These are phyloP conservation scores for Apiotrichum gamsii DNA, from an alignment of 1,284 basidiomycete species.

Conservation along the genomic window DNA sequence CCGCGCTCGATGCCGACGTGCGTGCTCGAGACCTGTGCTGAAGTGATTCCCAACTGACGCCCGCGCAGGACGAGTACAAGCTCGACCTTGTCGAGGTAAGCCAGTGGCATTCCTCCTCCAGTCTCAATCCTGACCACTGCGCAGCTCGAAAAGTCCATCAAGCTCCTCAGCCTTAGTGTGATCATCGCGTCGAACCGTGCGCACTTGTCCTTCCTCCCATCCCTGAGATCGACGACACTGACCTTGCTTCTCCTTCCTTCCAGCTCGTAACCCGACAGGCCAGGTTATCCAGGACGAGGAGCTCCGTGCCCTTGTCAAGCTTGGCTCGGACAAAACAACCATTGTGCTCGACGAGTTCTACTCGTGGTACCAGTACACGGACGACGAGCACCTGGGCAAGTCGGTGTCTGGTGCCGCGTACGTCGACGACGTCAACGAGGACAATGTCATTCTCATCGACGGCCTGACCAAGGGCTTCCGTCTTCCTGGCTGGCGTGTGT, in stretches of 20 bases:
- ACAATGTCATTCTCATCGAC: constrained; percentile 77
- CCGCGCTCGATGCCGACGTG: constrained; percentile 47
- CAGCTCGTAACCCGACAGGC: constrained; percentile 59
- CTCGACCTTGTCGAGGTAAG: constrained; percentile 58
- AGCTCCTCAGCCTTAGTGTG: constrained; percentile 72
- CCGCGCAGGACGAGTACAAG: constrained; percentile 55
- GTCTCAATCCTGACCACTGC: background rate
- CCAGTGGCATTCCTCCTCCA: no score
- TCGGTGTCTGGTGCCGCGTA: constrained; percentile 76
- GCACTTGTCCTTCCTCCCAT: background rate
- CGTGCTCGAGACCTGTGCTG: background rate
- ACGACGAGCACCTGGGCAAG: constrained; percentile 63
- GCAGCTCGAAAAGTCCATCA: constrained; percentile 60
- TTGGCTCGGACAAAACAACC: constrained; percentile 60
- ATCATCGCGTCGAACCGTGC: constrained; percentile 71
- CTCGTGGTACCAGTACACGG: constrained; percentile 68
- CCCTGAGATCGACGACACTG: background rate
- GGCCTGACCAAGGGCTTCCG: constrained; percentile 78
- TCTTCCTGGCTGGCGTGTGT: constrained; percentile 85
- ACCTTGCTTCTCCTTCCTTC: no score
- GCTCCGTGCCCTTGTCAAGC: constrained; percentile 67
- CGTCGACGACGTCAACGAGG: constrained; percentile 77
- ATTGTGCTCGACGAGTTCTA: constrained; percentile 78
- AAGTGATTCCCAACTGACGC: background rate
- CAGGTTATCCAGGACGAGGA: constrained; percentile 69